Conservation (phyloP, 2,329 filamentous ascomycete species). For the Clonostachys byssicola region DNA sequence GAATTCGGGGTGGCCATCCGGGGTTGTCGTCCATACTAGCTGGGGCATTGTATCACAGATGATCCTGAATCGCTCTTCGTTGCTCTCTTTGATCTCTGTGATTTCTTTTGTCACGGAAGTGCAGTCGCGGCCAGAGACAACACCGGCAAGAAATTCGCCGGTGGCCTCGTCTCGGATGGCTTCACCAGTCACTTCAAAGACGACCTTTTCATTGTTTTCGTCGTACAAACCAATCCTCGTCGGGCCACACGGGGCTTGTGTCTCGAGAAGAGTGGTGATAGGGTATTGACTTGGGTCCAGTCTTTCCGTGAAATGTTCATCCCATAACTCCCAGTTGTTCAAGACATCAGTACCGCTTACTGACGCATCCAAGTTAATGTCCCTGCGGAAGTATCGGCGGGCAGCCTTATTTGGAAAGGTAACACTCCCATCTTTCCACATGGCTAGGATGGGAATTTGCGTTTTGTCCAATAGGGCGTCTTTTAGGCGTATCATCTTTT, state of each 20-base stretch:
- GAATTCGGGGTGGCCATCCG: slow-evolving; percentile 66
- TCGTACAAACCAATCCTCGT: slow-evolving; percentile 62
- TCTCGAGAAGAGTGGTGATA: slow-evolving; percentile 59
- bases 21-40: slow-evolving; percentile 69
- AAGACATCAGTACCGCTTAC: slow-evolving; percentile 53
- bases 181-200: slow-evolving; percentile 66
- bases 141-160: slow-evolving; percentile 69
- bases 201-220: slow-evolving; percentile 40
- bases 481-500: slow-evolving; percentile 72
- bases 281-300: slow-evolving; percentile 60
- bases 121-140: slow-evolving; percentile 69
- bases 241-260: slow-evolving; percentile 53
- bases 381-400: slow-evolving; percentile 41
- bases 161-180: slow-evolving; percentile 62
- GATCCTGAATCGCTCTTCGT: slow-evolving; percentile 69
- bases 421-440: slow-evolving; percentile 77
- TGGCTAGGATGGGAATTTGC: slow-evolving; percentile 68
- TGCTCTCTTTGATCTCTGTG: slow-evolving; percentile 62
- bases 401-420: slow-evolving; percentile 69
- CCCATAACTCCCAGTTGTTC: slow-evolving; percentile 56
- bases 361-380: slow-evolving; percentile 30
- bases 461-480: slow-evolving; percentile 74
- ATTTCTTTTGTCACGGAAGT: slow-evolving; percentile 68
- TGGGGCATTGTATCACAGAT: slow-evolving; percentile 73
- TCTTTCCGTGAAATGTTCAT: slow-evolving; percentile 58